A percentile compares a stretch with the other conserved stretches of the same genome.
Evolutionary conservation across 2,329 filamentous ascomycete genomes (phyloP).

Genomic region (Sordariomycetes sp.): DNA sequence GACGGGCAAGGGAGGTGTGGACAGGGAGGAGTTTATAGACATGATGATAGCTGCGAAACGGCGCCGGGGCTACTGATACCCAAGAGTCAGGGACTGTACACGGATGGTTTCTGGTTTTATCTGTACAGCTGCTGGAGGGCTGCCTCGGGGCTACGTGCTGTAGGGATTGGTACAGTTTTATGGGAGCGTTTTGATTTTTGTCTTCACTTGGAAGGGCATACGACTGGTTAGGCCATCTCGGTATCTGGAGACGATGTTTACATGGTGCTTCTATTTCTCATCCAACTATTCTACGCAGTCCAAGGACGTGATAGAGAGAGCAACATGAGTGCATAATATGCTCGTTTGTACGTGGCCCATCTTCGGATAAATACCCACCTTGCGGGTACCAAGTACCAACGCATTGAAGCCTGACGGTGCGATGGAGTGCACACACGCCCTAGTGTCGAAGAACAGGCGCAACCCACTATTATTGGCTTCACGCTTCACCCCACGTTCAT

Average conservation of each 20-base stretch:
- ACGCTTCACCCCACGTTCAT: background rate
- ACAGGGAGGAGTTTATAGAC: constrained; percentile 55
- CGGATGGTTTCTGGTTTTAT: background rate
- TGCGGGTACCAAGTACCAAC: too few species aligned
- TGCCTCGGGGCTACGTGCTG: background rate
- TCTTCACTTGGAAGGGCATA: background rate
- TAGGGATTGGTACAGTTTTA: background rate
- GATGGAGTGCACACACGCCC: background rate
- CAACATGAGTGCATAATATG: background rate
- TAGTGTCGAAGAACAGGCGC: background rate
- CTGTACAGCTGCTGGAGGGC: background rate
- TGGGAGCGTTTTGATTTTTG: background rate
- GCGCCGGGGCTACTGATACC: constrained; percentile 7
- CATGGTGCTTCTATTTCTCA: too few species aligned
- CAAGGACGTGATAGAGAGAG: too few species aligned
- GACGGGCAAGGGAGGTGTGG: constrained; percentile 74
- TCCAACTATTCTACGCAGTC: too few species aligned
- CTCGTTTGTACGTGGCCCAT: background rate
- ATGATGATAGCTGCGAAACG: constrained; percentile 29
- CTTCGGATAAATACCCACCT: background rate
- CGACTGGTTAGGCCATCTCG: too few species aligned
- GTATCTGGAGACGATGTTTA: too few species aligned
- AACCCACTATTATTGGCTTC: background rate
- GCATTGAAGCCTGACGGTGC: too few species aligned
- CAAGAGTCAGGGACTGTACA: background rate